Evolutionary conservation across 78 protist genomes (phyloP), one percentile per base, ranked within the genome.

Genomic region (Chrysochromulina parva): DNA sequence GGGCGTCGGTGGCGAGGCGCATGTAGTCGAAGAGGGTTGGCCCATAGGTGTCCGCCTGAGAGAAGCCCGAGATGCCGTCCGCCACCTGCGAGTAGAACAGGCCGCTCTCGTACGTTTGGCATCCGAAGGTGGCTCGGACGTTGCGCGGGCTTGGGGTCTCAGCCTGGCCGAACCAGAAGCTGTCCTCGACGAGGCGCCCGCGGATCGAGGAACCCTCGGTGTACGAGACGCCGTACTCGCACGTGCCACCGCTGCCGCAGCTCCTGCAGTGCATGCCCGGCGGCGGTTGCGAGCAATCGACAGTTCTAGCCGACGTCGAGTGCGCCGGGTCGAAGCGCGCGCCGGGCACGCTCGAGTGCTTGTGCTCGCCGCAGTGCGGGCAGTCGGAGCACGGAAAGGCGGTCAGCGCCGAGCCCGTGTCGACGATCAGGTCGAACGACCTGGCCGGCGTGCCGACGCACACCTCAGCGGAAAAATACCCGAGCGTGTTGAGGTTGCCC

Each of bases 171-270:
- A 74, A 74, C 57, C 55, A 48, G 57, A 74, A 5, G 48, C 2
- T 1, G 60, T 78, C 86, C 62, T 2, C 1, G 60, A 53, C 28
- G 4, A 78, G 57, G 62, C 11, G 22, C 50, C 86, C 86, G 38
- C 86, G 86, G 62, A 78, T 78, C 48, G 59, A 53, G 9, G 62
- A 53, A 24, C 86, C 86, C 86, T 78, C 86, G 86, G 86, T 78
- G 86, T 78, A 78, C 86, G 86, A 78, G 62, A 78, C 86, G 47
- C 52, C 38, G 47, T 78, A 78, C 24, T 20, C 57, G 38, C 86
- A 78, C 48, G 20, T 2, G 57, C 62, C 48, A 9, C 38, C 59
- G 38, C 38, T 38, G n/a, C 53, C 86, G 86, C 86, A 78, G 22
- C 48, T 13, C 28, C 82, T 58, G 11, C 58, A 78, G 62, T 11